Percentiles rank a stretch among this genome's conserved stretches.
Evolutionary conservation across 2,329 filamentous ascomycete genomes (phyloP).

Genomic region (Diaporthe destruens): DNA sequence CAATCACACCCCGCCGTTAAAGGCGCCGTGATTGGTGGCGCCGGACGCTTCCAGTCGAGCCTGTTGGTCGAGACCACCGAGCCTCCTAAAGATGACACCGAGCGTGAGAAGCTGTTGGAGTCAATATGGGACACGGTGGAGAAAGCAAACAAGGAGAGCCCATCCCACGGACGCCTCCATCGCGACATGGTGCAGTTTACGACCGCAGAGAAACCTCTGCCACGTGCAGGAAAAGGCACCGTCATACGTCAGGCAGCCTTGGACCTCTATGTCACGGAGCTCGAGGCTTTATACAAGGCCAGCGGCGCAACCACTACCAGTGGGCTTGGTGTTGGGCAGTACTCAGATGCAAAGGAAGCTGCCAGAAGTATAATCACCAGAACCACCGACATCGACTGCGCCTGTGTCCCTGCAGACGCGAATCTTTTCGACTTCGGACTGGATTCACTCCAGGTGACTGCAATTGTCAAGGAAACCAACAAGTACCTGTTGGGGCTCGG

Average conservation of each 20-base stretch:
- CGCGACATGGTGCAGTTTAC: constrained; percentile 56
- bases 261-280: constrained; percentile 57
- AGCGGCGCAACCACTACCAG: constrained; percentile 40
- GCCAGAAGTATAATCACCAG: constrained; percentile 15
- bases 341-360: constrained; percentile 9
- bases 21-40: constrained; percentile 20
- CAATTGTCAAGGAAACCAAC: constrained; percentile 17
- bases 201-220: constrained; percentile 56
- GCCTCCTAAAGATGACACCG: neutral
- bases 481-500: constrained; percentile 18
- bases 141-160: constrained; percentile 37
- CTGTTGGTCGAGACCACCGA: constrained; percentile 26
- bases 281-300: constrained; percentile 53
- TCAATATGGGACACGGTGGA: constrained; percentile 28
- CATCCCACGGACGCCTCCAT: constrained; percentile 60
- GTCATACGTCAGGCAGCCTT: constrained; percentile 55
- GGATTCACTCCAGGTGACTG: constrained; percentile 35
- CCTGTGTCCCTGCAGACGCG: constrained; percentile 24
- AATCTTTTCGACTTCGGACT: constrained; percentile 31
- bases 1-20: constrained; percentile 26
- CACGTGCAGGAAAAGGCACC: constrained; percentile 59
- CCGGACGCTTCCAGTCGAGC: constrained; percentile 32
- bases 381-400: constrained; percentile 13
- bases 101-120: constrained; percentile 14
- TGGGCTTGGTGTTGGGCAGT: neutral